Evolutionary conservation across 2,329 filamentous ascomycete genomes (phyloP), one percentile per base, ranked within the genome.

Genomic region (Verticillium nubilum): DNA sequence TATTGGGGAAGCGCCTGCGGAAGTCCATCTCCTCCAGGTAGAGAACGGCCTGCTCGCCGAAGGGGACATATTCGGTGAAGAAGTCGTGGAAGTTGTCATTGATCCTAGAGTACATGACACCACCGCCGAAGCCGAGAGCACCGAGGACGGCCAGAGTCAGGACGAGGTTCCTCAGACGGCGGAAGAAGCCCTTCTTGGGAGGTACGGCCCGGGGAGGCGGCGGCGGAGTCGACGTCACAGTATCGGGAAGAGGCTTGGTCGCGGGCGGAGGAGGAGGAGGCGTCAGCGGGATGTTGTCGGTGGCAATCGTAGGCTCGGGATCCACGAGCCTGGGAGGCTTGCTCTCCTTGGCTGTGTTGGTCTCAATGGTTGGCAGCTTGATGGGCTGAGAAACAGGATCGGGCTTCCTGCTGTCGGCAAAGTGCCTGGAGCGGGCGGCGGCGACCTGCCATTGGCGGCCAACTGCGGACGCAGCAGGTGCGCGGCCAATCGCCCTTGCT

Each of bases 21-120:
- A 97, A 97, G 70, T 97, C 92, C 66, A 89, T 86, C 78, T 99
- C 95, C 76, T 99, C 95, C 57, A 99, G 88, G 78, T 96, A 98
- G 27, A 96, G 86, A 53, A 99, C 94, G 19, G 90, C 90, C 72
- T 97, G 91, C 77, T 99, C 95, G 69, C 93, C 95, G 67, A 90
- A 97, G 25, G 95, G 95, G 19, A 99, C 78, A 74, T 94, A 99
- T 77, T 97, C 93, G 68, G 93, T 98, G 78, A 99, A 99, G 80
- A 97, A 95, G 76, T 99, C 95, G 77, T 99, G 94, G 84, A 98
- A 99, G 77, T 92, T 97, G 80, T 99, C 95, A 71, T 89, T 96
- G 75, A 95, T 84, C 65, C 96, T 86, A 59, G 95, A 94, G 75
- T 96, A 95, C 81, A 90, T 97, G 59, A 97, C 88, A 66, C 94